Conservation (phyloP, 495 filamentous ascomycete genomes). For the Evernia prunastri region DNA sequence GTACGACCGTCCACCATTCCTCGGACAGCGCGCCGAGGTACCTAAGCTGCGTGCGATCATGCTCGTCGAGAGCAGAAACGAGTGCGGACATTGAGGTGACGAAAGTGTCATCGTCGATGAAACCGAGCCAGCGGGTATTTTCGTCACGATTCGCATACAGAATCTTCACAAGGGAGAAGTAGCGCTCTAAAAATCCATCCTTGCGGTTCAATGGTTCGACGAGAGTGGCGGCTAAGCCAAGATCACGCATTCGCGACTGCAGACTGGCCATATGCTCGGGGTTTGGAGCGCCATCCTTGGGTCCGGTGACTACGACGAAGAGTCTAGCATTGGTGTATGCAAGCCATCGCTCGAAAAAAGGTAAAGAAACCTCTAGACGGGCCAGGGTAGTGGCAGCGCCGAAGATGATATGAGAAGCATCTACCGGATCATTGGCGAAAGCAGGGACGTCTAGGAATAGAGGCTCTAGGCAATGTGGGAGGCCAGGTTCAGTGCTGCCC, state of each 20-base stretch:
- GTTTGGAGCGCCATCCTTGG: slow-evolving; percentile 31
- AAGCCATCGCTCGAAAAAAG: slow-evolving; percentile 57
- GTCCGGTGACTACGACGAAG: slow-evolving; percentile 46
- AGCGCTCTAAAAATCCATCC: slow-evolving; percentile 43
- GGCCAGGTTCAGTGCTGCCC: background rate
- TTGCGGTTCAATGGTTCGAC: slow-evolving; percentile 42
- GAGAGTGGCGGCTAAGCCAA: slow-evolving; percentile 47
- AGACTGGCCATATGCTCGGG: slow-evolving; percentile 23
- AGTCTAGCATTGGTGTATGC: slow-evolving; percentile 49
- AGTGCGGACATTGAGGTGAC: slow-evolving; percentile 48
- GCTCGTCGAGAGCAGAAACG: slow-evolving; percentile 38
- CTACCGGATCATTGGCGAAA: slow-evolving; percentile 29
- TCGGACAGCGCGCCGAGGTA: slow-evolving; percentile 54
- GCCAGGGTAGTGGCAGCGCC: slow-evolving; percentile 54
- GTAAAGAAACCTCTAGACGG: slow-evolving; percentile 49
- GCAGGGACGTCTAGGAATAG: slow-evolving; percentile 34
- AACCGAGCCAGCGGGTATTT: slow-evolving; percentile 50
- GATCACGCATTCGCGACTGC: slow-evolving; percentile 34
- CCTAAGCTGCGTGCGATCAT: slow-evolving; percentile 41
- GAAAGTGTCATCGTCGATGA: slow-evolving; percentile 68
- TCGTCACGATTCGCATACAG: slow-evolving; percentile 42
- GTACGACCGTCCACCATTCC: slow-evolving; percentile 42
- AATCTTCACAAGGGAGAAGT: slow-evolving; percentile 52
- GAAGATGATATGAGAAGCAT: slow-evolving; percentile 51
- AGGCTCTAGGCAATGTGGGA: slow-evolving; percentile 19